Evolutionary conservation across 192 early-diverging fungal genomes (phyloP), one percentile per base, ranked within the genome.

Genomic region (Helicostylum pulchrum): DNA sequence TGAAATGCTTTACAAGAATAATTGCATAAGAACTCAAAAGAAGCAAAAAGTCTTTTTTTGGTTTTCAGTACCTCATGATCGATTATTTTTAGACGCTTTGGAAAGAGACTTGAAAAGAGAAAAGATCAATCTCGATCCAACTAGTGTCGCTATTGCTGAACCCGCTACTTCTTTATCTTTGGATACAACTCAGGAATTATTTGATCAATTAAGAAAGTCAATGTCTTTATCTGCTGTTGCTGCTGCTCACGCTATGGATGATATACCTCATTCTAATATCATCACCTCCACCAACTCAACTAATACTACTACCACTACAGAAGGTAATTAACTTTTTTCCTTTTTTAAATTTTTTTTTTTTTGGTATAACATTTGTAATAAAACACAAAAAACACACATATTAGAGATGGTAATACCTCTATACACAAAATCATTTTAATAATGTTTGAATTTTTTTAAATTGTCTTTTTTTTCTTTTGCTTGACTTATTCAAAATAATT

Each of bases 41-140:
- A 97, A 97, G 80, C 97, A 99, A 80, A 97, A 97, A 62, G 97
- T 99, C 15, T 99, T 97, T 76, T 96, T 90, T 69, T 99, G 97
- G 95, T 90, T 89, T 71, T 90, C 93, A 17, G 97, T 99, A 15
- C 90, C 88, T 11, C 95, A 96, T 69, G 95, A 99, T 68, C 73
- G 90, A 42, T 85, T 99, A 47, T 99, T 99, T 73, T 81, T 91
- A 45, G 96, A 99, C 73, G 96, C 96, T 0, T 84, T 97, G 45
- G 95, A 99, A 76, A 84, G 96, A 43, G 95, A 99, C 71, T 77
- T 97, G 23, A 98, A 97, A 80, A 85, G 94, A 32, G 96, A 97
- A 77, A 85, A 92, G 5, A 82, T 89, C 61, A 90, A 88, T 4
- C 78, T 87, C 5, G 90, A 94, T 62, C 83, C 94, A 0, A 95